phyloP scores from a whole-genome alignment of 148 eudicot genomes.

The Silene latifolia region DNA sequence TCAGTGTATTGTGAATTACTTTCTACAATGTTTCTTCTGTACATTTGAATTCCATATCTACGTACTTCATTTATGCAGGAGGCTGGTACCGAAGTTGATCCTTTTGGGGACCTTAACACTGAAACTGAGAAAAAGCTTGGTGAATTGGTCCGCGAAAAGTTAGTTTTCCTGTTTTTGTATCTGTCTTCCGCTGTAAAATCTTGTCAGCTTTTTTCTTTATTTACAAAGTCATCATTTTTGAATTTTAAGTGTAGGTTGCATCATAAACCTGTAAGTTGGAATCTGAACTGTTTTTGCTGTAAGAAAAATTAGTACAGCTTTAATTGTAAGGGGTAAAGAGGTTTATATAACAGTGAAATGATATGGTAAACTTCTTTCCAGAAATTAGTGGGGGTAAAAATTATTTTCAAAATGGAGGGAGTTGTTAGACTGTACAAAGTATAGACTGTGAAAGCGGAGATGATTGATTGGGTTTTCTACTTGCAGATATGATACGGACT shows the following conservation, averaged over 20 bases:
- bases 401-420: background rate
- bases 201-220: background rate
- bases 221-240: background rate
- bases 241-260: background rate
- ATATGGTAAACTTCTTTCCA: no score
- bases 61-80: conserved; percentile 42
- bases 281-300: background rate
- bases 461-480: conserved; percentile 5
- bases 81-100: conserved; percentile 86
- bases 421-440: background rate
- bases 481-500: conserved; percentile 83
- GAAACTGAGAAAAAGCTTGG: conserved; percentile 83
- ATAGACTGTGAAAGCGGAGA: background rate
- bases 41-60: conserved; percentile 7
- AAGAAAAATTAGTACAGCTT: background rate
- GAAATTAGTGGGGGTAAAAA: background rate
- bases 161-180: conserved; percentile 18
- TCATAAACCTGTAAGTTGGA: background rate
- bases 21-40: background rate
- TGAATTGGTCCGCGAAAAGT: conserved; percentile 79
- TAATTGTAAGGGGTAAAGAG: background rate
- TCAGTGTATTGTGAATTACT: background rate
- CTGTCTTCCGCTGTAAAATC: no score
- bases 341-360: background rate
- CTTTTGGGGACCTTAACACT: conserved; percentile 88